Base-by-base conservation (phyloP, 1,284 basidiomycete genomes). In the Vanrija pseudolonga region DNA sequence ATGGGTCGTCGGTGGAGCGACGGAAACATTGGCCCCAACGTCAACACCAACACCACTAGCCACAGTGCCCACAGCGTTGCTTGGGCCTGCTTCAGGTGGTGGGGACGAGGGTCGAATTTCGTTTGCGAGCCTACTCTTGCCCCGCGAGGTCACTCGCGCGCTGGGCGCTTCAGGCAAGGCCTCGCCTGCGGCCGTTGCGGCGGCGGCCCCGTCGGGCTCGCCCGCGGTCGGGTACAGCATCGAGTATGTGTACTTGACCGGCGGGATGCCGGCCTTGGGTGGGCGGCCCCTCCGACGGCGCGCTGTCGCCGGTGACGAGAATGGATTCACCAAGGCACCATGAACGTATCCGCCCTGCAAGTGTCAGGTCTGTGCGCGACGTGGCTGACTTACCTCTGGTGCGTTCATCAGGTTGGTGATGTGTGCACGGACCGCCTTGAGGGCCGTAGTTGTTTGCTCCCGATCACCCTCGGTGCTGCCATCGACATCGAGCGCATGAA, bases 271-370 rank as follows among this genome's bases (percentile, higher is more conserved):
- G 26, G 52, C 57, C 52, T 69, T 68, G 12, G 68, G 66, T 11
- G 68, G 68, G 11, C 68, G 61, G 3, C 68, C 68, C 20, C 68
- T 60, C n/a, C 60, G 44, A 11, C 68, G 54, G 1, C 61, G 56
- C 2, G 69, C 67, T 17, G 67, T 67, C 6, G 72, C 70, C 2
- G 72, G 67, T 5, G 69, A 66, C 6, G 68, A 64, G 53, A 62
- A 68, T 18, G 69, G 55, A 15, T 59, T 56, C 52, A 43, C 50
- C 26, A 20, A 51, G 24, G 49, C 44, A 20, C 47, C 41, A 4
- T 47, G 40, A 12, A 39, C 22, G 19, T 49, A 38, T 9, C 32
- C 32, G 12, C 53, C 45, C 42, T 55, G 40, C 37, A 48, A 26
- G 45, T 54, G 45, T 52, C 37, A 52, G 53, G 20, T 12, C 11